Conservation (phyloP, 495 filamentous ascomycete species). For the Penicillium bialowiezense region DNA sequence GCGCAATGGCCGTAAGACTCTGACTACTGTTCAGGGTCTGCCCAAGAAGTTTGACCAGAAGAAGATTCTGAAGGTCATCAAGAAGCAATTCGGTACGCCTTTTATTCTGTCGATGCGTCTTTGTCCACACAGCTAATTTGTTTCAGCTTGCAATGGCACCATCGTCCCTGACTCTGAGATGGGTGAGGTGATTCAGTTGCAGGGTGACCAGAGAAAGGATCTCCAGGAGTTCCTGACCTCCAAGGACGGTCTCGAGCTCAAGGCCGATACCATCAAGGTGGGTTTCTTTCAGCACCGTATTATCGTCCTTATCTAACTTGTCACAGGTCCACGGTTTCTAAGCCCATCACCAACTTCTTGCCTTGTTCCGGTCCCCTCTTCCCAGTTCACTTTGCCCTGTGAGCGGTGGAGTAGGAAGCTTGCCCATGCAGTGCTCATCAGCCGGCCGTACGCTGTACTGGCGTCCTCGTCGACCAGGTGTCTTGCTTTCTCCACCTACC, state of each 20-base stretch:
- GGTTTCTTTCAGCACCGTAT: slow-evolving; percentile 12
- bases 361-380: slow-evolving; percentile 45
- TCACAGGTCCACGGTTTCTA: slow-evolving; percentile 58
- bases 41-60: slow-evolving; percentile 98
- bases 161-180: slow-evolving; percentile 96
- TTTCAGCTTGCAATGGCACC: slow-evolving; percentile 97
- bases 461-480: slow-evolving; percentile 23
- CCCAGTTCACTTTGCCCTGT: slow-evolving; percentile 40
- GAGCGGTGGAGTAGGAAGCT: slow-evolving; percentile 38
- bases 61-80: slow-evolving; percentile 99
- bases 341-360: slow-evolving; percentile 36
- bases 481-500: slow-evolving; percentile 25
- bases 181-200: slow-evolving; percentile 99
- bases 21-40: slow-evolving; percentile 98
- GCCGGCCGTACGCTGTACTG: slow-evolving; percentile 21
- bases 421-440: slow-evolving; percentile 24
- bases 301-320: slow-evolving; percentile 4
- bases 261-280: slow-evolving; percentile 97
- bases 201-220: slow-evolving; percentile 98
- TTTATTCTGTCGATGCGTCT: slow-evolving; percentile 3
- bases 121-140: slow-evolving; percentile 16
- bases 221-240: slow-evolving; percentile 95
- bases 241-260: slow-evolving; percentile 85
- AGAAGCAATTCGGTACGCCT: slow-evolving; percentile 96
- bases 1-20: slow-evolving; percentile 99